Evolutionary conservation across 495 filamentous ascomycete genomes (phyloP).

Genomic region (Barbatosphaeria neglecta): DNA sequence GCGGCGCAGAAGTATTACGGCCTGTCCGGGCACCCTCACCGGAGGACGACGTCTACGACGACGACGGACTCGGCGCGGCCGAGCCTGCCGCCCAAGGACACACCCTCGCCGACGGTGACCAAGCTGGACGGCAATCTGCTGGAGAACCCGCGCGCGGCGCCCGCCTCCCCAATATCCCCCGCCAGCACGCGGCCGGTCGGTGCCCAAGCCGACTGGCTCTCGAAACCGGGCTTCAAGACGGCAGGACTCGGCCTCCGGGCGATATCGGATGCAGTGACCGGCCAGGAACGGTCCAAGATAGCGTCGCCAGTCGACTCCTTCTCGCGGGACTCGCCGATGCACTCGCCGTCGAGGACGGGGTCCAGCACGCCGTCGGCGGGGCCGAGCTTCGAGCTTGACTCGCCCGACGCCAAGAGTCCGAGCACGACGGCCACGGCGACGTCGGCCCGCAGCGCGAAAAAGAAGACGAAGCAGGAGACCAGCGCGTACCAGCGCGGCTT

Average conservation of each 20-base stretch:
- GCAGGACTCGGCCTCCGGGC: constrained; percentile 55
- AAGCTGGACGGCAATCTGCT: constrained; percentile 50
- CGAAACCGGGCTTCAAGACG: constrained; percentile 32
- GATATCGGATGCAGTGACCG: constrained; percentile 68
- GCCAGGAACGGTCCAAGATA: constrained; percentile 45
- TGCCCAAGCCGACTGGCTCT: constrained; percentile 38
- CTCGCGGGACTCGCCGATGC: constrained; percentile 51
- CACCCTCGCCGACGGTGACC: constrained; percentile 47
- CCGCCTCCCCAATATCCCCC: constrained; percentile 36
- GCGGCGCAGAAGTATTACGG: constrained; percentile 55
- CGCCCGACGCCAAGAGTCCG: constrained; percentile 50
- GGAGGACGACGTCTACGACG: constrained; percentile 37
- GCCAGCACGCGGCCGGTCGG: constrained; percentile 33
- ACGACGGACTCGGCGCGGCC: constrained; percentile 37
- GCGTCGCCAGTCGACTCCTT: constrained; percentile 44
- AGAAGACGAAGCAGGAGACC: constrained; percentile 81
- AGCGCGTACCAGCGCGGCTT: constrained; percentile 86
- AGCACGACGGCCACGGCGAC: constrained; percentile 31
- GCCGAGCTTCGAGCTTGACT: constrained; percentile 68
- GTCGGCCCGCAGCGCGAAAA: constrained; percentile 36
- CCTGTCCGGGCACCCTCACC: constrained; percentile 25
- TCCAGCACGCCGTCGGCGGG: constrained; percentile 80
- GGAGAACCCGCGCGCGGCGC: constrained; percentile 37
- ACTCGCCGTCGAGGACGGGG: constrained; percentile 61
- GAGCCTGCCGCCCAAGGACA: constrained; percentile 35